Conservation (phyloP, 2,329 filamentous ascomycete genomes). For the Aspergillus oerlinghausenensis region DNA sequence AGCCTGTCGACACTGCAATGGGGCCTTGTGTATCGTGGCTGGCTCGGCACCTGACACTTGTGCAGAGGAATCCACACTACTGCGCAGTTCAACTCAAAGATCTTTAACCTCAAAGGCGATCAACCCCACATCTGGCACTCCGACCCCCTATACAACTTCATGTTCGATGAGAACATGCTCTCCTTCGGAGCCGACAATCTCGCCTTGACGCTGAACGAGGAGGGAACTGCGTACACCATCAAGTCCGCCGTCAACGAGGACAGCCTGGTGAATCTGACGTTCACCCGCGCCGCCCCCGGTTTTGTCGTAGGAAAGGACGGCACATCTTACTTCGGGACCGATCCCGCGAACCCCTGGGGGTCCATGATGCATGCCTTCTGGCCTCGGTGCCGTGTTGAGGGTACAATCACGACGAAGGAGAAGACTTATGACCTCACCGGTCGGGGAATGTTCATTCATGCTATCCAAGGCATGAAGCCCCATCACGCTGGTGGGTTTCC, state of each 20-base stretch:
- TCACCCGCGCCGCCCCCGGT: conserved; percentile 71
- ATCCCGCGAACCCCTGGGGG: conserved; percentile 83
- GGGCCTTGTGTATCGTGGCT: background rate
- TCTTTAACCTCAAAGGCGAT: conserved; percentile 71
- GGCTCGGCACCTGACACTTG: background rate
- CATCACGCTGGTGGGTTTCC: conserved; percentile 71
- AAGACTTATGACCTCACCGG: conserved; percentile 80
- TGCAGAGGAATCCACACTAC: conserved; percentile 81
- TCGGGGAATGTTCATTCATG: conserved; percentile 73
- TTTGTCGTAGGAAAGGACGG: conserved; percentile 83
- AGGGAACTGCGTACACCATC: conserved; percentile 77
- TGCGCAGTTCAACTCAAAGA: conserved; percentile 88
- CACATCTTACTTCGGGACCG: conserved; percentile 79
- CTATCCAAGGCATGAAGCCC: conserved; percentile 97
- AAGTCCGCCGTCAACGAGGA: conserved; percentile 81
- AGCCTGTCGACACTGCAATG: background rate
- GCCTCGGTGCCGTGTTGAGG: conserved; percentile 78
- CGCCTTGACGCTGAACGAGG: conserved; percentile 78
- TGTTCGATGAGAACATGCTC: conserved; percentile 78
- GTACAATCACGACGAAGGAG: conserved; percentile 76
- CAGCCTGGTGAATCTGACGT: conserved; percentile 78
- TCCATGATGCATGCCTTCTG: conserved; percentile 90
- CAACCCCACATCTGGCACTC: conserved; percentile 80
- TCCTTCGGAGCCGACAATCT: conserved; percentile 83
- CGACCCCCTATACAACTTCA: conserved; percentile 70